Evolutionary conservation across 2,329 filamentous ascomycete genomes (phyloP).

Genomic region (Aspergillus sp.): DNA sequence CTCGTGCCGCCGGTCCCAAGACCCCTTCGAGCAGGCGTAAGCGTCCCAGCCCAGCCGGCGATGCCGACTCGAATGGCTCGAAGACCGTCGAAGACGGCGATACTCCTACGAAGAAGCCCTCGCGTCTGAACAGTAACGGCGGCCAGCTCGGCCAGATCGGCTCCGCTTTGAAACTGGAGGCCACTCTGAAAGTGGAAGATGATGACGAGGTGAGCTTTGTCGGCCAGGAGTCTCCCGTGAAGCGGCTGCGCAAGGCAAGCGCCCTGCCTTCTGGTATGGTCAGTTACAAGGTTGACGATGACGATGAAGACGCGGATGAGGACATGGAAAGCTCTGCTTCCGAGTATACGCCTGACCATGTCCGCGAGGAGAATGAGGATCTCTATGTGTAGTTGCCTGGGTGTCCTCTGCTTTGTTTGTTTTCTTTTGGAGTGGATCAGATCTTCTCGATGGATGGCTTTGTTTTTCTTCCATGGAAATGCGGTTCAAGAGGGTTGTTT

Average conservation of each 20-base stretch:
- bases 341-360: slow-evolving; percentile 20
- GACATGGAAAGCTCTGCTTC: slow-evolving; percentile 20
- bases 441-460: no score
- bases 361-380: slow-evolving; percentile 4
- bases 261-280: slow-evolving; percentile 18
- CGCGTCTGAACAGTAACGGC: slow-evolving; percentile 1
- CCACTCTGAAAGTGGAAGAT: slow-evolving; percentile 2
- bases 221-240: slow-evolving; percentile 9
- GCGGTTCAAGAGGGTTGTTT: neutral
- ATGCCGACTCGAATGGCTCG: slow-evolving; percentile 1
- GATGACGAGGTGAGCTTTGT: neutral
- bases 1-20: slow-evolving; percentile 1
- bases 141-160: neutral
- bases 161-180: slow-evolving; percentile 2
- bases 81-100: slow-evolving; percentile 14
- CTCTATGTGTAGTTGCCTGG: slow-evolving; percentile 1
- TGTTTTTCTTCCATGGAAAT: neutral
- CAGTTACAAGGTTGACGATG: slow-evolving; percentile 17
- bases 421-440: neutral
- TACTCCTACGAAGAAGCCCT: slow-evolving; percentile 4
- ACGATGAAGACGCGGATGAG: slow-evolving; percentile 1
- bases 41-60: slow-evolving; percentile 1
- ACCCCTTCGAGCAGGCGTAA: slow-evolving; percentile 21
- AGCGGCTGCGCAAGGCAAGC: slow-evolving; percentile 21
- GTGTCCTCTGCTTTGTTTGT: neutral